Percentiles rank a stretch among this genome's conserved stretches.
These are phyloP conservation scores for Clathrospora elynae DNA, from an alignment of 2,329 filamentous ascomycete genomes.

Conservation along the genomic window DNA sequence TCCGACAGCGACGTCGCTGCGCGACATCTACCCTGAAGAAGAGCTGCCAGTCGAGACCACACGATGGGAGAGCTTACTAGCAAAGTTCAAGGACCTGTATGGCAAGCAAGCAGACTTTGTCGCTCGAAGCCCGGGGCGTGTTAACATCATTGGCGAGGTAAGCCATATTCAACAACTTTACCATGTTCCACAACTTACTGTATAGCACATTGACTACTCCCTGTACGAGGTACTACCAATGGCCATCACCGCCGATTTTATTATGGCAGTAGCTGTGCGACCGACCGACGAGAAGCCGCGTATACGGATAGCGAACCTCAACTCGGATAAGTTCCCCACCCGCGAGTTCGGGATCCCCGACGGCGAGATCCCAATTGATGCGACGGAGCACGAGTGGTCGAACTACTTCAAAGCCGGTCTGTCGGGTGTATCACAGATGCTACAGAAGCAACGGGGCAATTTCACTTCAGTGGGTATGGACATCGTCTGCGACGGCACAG, in stretches of 20 bases:
- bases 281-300: slow-evolving; percentile 60
- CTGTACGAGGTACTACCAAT: slow-evolving; percentile 95
- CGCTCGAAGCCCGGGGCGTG: slow-evolving; percentile 86
- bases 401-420: slow-evolving; percentile 98
- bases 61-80: slow-evolving; percentile 76
- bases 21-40: slow-evolving; percentile 82
- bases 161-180: not conserved
- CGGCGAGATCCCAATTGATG: slow-evolving; percentile 70
- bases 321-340: slow-evolving; percentile 73
- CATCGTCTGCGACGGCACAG: slow-evolving; percentile 86
- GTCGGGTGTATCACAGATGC: slow-evolving; percentile 76
- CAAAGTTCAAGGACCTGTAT: slow-evolving; percentile 72
- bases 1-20: slow-evolving; percentile 74
- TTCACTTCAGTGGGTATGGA: slow-evolving; percentile 80
- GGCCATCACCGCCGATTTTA: slow-evolving; percentile 88
- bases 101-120: slow-evolving; percentile 77
- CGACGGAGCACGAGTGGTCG: slow-evolving; percentile 87
- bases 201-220: slow-evolving; percentile 91
- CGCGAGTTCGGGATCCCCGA: slow-evolving; percentile 74
- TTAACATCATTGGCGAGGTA: slow-evolving; percentile 94
- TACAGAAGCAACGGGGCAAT: slow-evolving; percentile 68
- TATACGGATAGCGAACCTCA: slow-evolving; percentile 80
- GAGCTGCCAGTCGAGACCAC: slow-evolving; percentile 68
- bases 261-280: slow-evolving; percentile 75
- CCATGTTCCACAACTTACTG: slow-evolving; percentile 10